phyloP scores from a whole-genome alignment of 2,329 filamentous ascomycete species.

The Endoconidiophora laricicola region DNA sequence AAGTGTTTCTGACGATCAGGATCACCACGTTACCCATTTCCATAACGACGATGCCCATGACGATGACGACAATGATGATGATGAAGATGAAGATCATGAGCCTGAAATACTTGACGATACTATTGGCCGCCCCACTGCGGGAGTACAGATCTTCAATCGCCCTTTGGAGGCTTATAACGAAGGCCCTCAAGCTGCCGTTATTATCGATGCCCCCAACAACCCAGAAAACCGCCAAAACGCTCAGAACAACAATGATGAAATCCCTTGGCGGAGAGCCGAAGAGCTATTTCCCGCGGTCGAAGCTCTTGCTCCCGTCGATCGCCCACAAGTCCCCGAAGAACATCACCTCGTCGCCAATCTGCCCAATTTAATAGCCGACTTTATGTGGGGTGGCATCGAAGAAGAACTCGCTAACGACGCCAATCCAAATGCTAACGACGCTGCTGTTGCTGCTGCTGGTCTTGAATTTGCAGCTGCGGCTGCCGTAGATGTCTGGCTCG shows the following conservation, averaged over 20 bases:
- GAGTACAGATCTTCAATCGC: too few species aligned
- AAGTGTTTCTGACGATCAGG: constrained; percentile 5
- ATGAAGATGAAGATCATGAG: not conserved
- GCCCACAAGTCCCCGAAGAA: not conserved
- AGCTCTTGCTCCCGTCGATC: too few species aligned
- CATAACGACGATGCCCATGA: not conserved
- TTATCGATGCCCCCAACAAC: not conserved
- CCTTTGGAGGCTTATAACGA: not conserved
- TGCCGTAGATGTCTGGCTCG: constrained; percentile 30
- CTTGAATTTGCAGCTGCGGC: constrained; percentile 23
- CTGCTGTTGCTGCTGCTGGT: constrained; percentile 24
- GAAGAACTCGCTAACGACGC: constrained; percentile 24
- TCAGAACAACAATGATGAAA: not conserved
- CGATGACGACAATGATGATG: constrained; percentile 1
- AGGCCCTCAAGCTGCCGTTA: not conserved
- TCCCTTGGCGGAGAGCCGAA: not conserved
- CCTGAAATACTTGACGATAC: not conserved
- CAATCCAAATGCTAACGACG: constrained; percentile 31
- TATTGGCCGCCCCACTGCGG: too few species aligned
- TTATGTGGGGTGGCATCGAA: constrained; percentile 43
- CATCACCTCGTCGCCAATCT: constrained; percentile 2
- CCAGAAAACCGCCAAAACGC: not conserved
- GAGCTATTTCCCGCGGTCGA: too few species aligned
- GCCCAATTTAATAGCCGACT: constrained; percentile 30
- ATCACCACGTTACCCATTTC: not conserved